Conservation (phyloP, 768 basidiomycete species). For the Cubamyces lactineus region DNA sequence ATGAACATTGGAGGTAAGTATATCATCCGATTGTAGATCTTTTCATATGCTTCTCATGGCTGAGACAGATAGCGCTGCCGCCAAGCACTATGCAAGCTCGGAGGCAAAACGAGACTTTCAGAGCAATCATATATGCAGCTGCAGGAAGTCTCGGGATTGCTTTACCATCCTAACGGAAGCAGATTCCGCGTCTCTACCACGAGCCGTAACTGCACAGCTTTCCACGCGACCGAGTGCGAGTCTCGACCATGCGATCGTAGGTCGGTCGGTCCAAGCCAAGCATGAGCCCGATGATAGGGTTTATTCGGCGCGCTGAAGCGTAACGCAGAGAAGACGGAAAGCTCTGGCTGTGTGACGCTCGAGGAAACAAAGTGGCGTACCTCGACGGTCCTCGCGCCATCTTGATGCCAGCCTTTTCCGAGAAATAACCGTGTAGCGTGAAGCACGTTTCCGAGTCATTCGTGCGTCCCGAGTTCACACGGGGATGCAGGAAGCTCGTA, state of each 20-base stretch:
- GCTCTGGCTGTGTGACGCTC: not conserved
- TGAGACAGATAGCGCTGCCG: too few species aligned
- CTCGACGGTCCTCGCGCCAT: not conserved
- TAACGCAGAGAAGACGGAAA: not conserved
- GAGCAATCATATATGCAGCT: too few species aligned
- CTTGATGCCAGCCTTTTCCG: slow-evolving; percentile 13
- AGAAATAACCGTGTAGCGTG: not conserved
- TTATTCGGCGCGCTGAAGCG: slow-evolving; percentile 9
- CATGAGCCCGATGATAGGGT: slow-evolving; percentile 8
- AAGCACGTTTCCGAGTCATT: slow-evolving; percentile 1
- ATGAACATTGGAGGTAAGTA: too few species aligned
- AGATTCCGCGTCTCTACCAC: slow-evolving; percentile 9
- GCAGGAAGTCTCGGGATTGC: too few species aligned
- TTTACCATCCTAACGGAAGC: slow-evolving; percentile 1
- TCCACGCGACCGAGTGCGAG: not conserved
- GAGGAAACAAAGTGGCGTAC: slow-evolving; percentile 1
- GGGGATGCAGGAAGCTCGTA: not conserved
- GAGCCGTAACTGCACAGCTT: slow-evolving; percentile 5
- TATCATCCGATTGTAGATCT: too few species aligned
- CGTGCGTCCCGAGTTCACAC: not conserved
- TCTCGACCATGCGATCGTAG: not conserved
- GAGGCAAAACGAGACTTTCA: too few species aligned
- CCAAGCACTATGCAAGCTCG: too few species aligned
- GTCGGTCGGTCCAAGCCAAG: too few species aligned
- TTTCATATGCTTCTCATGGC: too few species aligned